Percentiles rank a stretch among this genome's conserved stretches.
phyloP scores from a whole-genome alignment of 768 basidiomycete genomes.

The Botryobasidium botryosum region DNA sequence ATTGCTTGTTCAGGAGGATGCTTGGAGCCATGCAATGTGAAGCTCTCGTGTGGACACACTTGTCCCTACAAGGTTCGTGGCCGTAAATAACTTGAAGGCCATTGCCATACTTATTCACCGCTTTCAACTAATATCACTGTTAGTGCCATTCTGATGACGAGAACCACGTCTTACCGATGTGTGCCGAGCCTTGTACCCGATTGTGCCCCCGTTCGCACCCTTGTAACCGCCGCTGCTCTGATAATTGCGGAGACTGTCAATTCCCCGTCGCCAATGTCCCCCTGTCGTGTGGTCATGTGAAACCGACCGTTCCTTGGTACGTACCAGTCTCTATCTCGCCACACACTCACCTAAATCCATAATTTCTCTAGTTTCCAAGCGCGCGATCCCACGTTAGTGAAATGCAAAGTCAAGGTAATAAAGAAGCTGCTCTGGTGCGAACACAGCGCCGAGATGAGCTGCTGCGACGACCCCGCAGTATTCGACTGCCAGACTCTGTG shows the following conservation, averaged over 20 bases:
- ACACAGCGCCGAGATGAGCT: slow-evolving; percentile 31
- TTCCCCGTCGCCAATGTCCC: slow-evolving; percentile 30
- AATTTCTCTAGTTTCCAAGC: slow-evolving; percentile 33
- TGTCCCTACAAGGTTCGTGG: slow-evolving; percentile 52
- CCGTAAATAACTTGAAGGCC: slow-evolving; percentile 20
- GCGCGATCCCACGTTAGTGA: slow-evolving; percentile 28
- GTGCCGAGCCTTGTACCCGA: slow-evolving; percentile 31
- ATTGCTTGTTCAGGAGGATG: slow-evolving; percentile 40
- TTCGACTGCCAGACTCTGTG: slow-evolving; percentile 29
- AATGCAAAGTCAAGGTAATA: slow-evolving; percentile 27
- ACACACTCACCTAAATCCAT: too few relatives aligned
- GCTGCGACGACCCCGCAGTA: slow-evolving; percentile 27
- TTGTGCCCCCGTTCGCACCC: slow-evolving; percentile 43
- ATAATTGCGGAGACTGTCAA: slow-evolving; percentile 35
- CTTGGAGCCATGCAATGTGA: slow-evolving; percentile 34
- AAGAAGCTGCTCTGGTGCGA: slow-evolving; percentile 37
- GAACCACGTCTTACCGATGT: slow-evolving; percentile 31
- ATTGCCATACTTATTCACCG: not conserved
- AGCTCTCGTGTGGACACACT: slow-evolving; percentile 42
- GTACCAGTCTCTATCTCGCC: too few relatives aligned
- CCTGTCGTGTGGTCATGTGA: slow-evolving; percentile 32
- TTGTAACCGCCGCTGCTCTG: slow-evolving; percentile 34
- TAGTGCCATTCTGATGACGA: slow-evolving; percentile 49
- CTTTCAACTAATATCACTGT: too few relatives aligned
- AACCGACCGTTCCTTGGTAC: slow-evolving; percentile 32